Percentiles rank a stretch among this genome's conserved stretches.
These are phyloP conservation scores for Ophiosphaerella korrae DNA, from an alignment of 2,329 filamentous ascomycete species.

Conservation along the genomic window DNA sequence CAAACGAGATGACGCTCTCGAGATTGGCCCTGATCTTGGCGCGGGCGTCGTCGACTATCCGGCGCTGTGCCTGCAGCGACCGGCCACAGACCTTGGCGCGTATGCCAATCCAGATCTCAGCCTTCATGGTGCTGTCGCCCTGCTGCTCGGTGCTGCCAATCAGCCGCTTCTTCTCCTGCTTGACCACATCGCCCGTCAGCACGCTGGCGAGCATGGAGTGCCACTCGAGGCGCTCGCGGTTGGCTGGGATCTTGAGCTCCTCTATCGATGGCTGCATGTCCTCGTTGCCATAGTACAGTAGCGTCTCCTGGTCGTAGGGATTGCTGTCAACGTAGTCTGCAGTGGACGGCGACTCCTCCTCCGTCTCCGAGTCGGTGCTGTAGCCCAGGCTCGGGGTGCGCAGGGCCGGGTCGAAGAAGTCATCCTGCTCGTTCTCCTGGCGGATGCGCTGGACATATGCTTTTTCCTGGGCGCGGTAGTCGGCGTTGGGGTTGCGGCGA, in stretches of 20 bases:
- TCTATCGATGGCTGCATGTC: slow-evolving; percentile 87
- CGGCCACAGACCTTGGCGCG: slow-evolving; percentile 83
- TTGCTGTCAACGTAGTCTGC: slow-evolving; percentile 83
- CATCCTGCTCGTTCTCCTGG: slow-evolving; percentile 70
- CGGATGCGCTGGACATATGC: slow-evolving; percentile 92
- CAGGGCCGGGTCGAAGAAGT: slow-evolving; percentile 72
- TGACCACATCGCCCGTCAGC: slow-evolving; percentile 92
- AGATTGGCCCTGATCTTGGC: slow-evolving; percentile 73
- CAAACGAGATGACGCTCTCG: slow-evolving; percentile 89
- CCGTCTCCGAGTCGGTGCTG: slow-evolving; percentile 77
- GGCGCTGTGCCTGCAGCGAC: slow-evolving; percentile 80
- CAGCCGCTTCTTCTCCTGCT: slow-evolving; percentile 95
- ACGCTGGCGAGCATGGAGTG: slow-evolving; percentile 97
- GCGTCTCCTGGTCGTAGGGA: slow-evolving; percentile 85
- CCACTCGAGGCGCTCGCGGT: slow-evolving; percentile 92
- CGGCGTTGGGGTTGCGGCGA: slow-evolving; percentile 69
- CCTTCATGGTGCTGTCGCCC: slow-evolving; percentile 68
- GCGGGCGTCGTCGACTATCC: slow-evolving; percentile 85
- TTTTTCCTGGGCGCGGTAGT: slow-evolving; percentile 85
- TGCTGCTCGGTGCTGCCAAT: slow-evolving; percentile 81
- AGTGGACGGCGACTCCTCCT: slow-evolving; percentile 87
- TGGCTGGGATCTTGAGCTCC: slow-evolving; percentile 85
- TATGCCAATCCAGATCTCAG: slow-evolving; percentile 86
- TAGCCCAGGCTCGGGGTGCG: slow-evolving; percentile 72
- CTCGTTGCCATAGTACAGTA: slow-evolving; percentile 91